Evolutionary conservation across 257 asterid species (phyloP).

Genomic region (Solanum paucissectum): DNA sequence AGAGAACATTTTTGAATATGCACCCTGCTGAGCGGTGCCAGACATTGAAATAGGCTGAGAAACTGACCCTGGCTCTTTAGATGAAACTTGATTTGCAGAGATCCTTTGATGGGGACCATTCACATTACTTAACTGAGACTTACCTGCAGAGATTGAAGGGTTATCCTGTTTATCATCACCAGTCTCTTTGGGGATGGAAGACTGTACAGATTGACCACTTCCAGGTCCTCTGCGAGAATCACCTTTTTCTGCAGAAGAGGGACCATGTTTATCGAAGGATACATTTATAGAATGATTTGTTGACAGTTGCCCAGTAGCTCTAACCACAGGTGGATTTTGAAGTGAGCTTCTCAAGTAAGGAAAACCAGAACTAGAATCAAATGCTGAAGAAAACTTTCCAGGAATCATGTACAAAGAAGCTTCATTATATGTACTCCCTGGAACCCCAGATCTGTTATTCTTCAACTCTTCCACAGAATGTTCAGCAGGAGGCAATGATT

Average conservation of each 20-base stretch:
- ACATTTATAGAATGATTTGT: conserved; percentile 4
- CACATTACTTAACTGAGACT: conserved; percentile 17
- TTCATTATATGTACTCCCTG: conserved; percentile 22
- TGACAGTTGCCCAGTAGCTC: conserved; percentile 30
- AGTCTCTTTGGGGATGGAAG: conserved; percentile 28
- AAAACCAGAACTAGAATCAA: conserved; percentile 26
- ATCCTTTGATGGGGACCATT: conserved; percentile 26
- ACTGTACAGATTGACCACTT: conserved; percentile 21
- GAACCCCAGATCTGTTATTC: conserved; percentile 27
- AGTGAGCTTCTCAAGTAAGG: conserved; percentile 33
- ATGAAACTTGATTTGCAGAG: conserved; percentile 22
- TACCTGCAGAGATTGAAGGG: conserved; percentile 18
- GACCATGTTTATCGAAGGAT: conserved; percentile 21
- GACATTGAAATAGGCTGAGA: conserved; percentile 26
- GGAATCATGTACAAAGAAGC: conserved; percentile 22
- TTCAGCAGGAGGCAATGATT: conserved; percentile 32
- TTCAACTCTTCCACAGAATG: conserved; percentile 27
- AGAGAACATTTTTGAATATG: conserved; percentile 21
- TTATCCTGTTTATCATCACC: conserved; percentile 16
- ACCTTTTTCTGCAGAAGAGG: conserved; percentile 29
- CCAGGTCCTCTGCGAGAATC: conserved; percentile 10
- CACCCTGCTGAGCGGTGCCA: conserved; percentile 23
- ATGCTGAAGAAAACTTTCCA: conserved; percentile 33
- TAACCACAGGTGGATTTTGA: conserved; percentile 34
- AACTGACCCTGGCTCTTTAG: conserved; percentile 16